Percentiles rank a stretch among this genome's conserved stretches.
These are phyloP conservation scores for Cyphellophora attinorum DNA, from an alignment of 2,329 filamentous ascomycete genomes.

Conservation along the genomic window DNA sequence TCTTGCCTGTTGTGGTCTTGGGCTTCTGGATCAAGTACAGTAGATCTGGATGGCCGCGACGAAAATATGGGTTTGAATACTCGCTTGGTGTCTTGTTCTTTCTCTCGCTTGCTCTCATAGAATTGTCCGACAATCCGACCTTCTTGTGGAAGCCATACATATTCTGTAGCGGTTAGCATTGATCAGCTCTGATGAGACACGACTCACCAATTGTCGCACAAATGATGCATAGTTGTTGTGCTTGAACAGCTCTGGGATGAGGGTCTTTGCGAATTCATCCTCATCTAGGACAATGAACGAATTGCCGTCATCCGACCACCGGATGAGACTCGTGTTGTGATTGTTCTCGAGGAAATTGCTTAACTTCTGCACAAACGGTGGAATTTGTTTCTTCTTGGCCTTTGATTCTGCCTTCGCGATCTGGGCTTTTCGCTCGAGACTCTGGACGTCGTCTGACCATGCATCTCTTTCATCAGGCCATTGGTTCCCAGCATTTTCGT, in stretches of 20 bases:
- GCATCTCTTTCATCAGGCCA: constrained; percentile 24
- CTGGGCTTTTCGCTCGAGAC: constrained; percentile 69
- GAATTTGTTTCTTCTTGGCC: constrained; percentile 87
- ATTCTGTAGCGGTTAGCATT: too few relatives aligned
- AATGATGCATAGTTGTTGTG: constrained; percentile 74
- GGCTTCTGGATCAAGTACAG: constrained; percentile 96
- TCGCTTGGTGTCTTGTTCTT: constrained; percentile 98
- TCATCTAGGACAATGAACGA: constrained; percentile 96
- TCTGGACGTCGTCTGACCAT: constrained; percentile 58
- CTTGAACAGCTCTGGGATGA: constrained; percentile 69
- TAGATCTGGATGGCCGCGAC: constrained; percentile 81
- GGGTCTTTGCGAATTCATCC: constrained; percentile 69
- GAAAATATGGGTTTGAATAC: constrained; percentile 95
- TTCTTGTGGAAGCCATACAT: constrained; percentile 61
- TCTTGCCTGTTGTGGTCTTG: constrained; percentile 55
- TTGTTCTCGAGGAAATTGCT: constrained; percentile 93
- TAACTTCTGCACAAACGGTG: constrained; percentile 93
- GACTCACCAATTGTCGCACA: constrained; percentile 63
- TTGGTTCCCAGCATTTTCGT: constrained; percentile 13
- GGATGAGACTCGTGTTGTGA: constrained; percentile 87
- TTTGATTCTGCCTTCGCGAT: constrained; percentile 80
- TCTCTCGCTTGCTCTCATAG: constrained; percentile 91
- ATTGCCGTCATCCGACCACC: constrained; percentile 93
- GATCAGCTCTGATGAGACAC: too few relatives aligned
- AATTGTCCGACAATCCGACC: constrained; percentile 87